Evolutionary conservation across 1,284 basidiomycete genomes (phyloP).

Genomic region (Coniophora puteana): DNA sequence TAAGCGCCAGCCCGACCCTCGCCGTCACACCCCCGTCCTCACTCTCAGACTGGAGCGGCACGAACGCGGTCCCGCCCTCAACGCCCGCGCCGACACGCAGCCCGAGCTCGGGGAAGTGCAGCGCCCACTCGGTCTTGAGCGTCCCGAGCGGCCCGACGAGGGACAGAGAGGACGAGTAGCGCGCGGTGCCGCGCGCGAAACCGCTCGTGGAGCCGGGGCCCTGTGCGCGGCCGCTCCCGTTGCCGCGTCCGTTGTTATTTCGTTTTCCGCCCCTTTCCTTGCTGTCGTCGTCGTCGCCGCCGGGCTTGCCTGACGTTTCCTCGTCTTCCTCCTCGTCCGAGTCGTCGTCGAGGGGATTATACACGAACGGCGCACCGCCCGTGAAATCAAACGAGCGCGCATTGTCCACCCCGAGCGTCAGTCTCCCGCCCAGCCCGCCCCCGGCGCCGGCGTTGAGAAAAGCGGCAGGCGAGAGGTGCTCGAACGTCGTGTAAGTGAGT

Average conservation of each 20-base stretch:
- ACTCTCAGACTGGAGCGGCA: slow-evolving; percentile 26
- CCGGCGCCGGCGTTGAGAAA: too few relatives aligned
- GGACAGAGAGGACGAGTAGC: slow-evolving; percentile 28
- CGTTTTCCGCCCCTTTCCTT: too few relatives aligned
- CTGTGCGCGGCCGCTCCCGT: too few relatives aligned
- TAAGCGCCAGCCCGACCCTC: slow-evolving; percentile 26
- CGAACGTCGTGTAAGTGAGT: too few relatives aligned
- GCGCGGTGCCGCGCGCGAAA: slow-evolving; percentile 25
- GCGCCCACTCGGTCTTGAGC: slow-evolving; percentile 27
- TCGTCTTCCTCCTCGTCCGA: slow-evolving; percentile 22
- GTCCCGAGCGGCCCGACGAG: slow-evolving; percentile 26
- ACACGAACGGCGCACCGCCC: slow-evolving; percentile 26
- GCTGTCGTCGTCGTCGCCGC: slow-evolving; percentile 23
- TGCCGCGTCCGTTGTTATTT: too few relatives aligned
- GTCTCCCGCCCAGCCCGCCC: too few relatives aligned
- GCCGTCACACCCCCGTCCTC: slow-evolving; percentile 26
- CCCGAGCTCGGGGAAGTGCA: slow-evolving; percentile 27
- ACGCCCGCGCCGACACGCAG: slow-evolving; percentile 30
- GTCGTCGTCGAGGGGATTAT: slow-evolving; percentile 27
- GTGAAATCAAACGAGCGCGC: slow-evolving; percentile 18
- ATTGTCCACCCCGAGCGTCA: slow-evolving; percentile 22
- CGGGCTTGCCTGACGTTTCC: slow-evolving; percentile 11
- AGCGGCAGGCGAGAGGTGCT: too few relatives aligned
- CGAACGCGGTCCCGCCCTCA: slow-evolving; percentile 24
- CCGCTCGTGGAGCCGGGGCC: slow-evolving; percentile 27